Percentiles rank a stretch among this genome's conserved stretches.
Evolutionary conservation across 108 stramenopile genomes (phyloP).

Genomic region (Phaeodactylum tricornutum): DNA sequence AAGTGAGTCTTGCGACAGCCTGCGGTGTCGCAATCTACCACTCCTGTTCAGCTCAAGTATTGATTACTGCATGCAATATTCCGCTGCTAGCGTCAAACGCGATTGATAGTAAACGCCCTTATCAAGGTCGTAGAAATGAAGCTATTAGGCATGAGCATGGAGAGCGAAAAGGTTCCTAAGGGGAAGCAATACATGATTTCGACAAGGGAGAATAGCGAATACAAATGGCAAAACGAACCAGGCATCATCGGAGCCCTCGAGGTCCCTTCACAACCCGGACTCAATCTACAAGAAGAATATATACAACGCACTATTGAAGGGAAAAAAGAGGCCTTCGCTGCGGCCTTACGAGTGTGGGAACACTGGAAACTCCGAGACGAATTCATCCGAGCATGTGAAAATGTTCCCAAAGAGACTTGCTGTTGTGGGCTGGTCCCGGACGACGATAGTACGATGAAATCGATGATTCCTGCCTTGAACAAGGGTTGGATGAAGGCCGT

Average conservation of each 20-base stretch:
- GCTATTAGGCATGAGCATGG: conserved; percentile 1
- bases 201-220: conserved; percentile 17
- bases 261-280: conserved; percentile 8
- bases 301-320: neutral
- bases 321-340: conserved; percentile 8
- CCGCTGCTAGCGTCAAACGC: too few species aligned
- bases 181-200: conserved; percentile 5
- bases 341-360: conserved; percentile 25
- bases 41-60: too few species aligned
- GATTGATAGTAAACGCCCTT: too few species aligned
- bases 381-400: conserved; percentile 19
- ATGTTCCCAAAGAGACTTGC: conserved; percentile 16
- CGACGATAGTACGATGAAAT: conserved; percentile 16
- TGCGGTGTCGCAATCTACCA: too few species aligned
- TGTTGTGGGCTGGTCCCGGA: conserved; percentile 23
- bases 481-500: conserved; percentile 17
- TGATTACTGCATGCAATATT: too few species aligned
- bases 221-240: conserved; percentile 23
- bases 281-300: conserved; percentile 14
- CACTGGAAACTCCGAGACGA: conserved; percentile 12
- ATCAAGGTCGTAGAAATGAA: too few species aligned
- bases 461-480: conserved; percentile 8
- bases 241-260: conserved; percentile 23
- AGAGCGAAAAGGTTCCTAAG: conserved; percentile 1
- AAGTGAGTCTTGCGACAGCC: too few species aligned